Conservation (phyloP, 2,329 filamentous ascomycete species). For the Arthroderma sp. region DNA sequence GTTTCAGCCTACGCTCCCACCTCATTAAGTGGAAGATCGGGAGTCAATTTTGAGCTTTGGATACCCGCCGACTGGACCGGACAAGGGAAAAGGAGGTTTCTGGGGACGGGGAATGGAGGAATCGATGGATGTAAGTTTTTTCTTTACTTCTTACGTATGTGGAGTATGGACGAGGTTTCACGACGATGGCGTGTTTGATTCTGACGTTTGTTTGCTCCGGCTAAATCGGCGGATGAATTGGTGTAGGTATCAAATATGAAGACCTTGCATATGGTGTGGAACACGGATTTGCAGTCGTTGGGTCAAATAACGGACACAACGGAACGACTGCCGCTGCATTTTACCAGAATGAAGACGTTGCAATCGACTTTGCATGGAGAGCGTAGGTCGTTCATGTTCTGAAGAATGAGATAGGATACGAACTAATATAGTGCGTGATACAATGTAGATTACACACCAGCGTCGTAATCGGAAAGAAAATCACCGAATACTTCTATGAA, state of each 20-base stretch:
- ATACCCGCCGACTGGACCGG: background rate
- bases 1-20: slow-evolving; percentile 21
- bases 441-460: background rate
- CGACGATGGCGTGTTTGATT: too few relatives aligned
- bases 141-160: background rate
- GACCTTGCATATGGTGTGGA: slow-evolving; percentile 24
- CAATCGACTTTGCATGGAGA: slow-evolving; percentile 25
- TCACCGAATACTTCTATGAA: background rate
- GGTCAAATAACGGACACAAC: slow-evolving; percentile 34
- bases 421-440: too few relatives aligned
- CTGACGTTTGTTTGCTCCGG: too few relatives aligned
- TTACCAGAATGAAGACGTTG: slow-evolving; percentile 27
- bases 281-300: slow-evolving; percentile 29
- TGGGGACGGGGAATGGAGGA: slow-evolving; percentile 2
- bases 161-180: too few relatives aligned
- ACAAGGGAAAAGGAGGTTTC: background rate
- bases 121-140: slow-evolving; percentile 4
- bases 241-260: slow-evolving; percentile 25
- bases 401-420: too few relatives aligned
- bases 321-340: slow-evolving; percentile 28
- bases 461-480: background rate
- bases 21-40: slow-evolving; percentile 17
- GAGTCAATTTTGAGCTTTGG: slow-evolving; percentile 25
- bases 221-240: background rate
- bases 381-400: background rate